Percentiles rank a stretch among this genome's conserved stretches.
These are phyloP conservation scores for Aspergillus sp. DNA, from an alignment of 2,329 filamentous ascomycete species.

Conservation along the genomic window DNA sequence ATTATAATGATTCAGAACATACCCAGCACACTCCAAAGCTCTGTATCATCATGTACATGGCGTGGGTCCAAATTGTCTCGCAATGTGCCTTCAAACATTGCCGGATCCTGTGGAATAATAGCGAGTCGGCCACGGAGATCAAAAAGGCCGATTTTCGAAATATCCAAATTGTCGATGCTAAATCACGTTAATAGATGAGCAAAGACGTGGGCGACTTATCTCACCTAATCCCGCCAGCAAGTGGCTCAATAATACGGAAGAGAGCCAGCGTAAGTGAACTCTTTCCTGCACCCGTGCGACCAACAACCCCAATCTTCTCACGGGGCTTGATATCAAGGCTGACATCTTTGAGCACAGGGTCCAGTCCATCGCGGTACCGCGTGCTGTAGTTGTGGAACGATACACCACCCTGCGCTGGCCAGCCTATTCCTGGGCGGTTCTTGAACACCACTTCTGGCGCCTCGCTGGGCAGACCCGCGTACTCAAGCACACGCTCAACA, in stretches of 20 bases:
- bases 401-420: conserved; percentile 82
- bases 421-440: conserved; percentile 75
- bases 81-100: conserved; percentile 85
- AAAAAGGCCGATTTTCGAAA: conserved; percentile 77
- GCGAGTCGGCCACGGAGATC: conserved; percentile 83
- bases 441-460: conserved; percentile 88
- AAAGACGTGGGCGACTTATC: conserved; percentile 6
- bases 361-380: conserved; percentile 78
- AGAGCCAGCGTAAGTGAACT: conserved; percentile 84
- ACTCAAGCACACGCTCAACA: conserved; percentile 94
- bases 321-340: conserved; percentile 86
- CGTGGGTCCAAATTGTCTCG: conserved; percentile 93
- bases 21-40: conserved; percentile 92
- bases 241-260: conserved; percentile 91
- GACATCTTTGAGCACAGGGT: conserved; percentile 88
- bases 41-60: conserved; percentile 91
- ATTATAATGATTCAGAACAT: conserved; percentile 32
- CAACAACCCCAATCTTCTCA: conserved; percentile 97
- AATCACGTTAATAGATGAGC: conserved; percentile 9
- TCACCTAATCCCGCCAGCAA: conserved; percentile 61
- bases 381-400: conserved; percentile 92
- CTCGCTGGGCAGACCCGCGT: conserved; percentile 82
- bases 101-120: conserved; percentile 96
- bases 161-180: conserved; percentile 80
- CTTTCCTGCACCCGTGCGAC: conserved; percentile 91